Base-by-base conservation (phyloP, 441 rosid genomes). In the Gossypium schwendimanii region DNA sequence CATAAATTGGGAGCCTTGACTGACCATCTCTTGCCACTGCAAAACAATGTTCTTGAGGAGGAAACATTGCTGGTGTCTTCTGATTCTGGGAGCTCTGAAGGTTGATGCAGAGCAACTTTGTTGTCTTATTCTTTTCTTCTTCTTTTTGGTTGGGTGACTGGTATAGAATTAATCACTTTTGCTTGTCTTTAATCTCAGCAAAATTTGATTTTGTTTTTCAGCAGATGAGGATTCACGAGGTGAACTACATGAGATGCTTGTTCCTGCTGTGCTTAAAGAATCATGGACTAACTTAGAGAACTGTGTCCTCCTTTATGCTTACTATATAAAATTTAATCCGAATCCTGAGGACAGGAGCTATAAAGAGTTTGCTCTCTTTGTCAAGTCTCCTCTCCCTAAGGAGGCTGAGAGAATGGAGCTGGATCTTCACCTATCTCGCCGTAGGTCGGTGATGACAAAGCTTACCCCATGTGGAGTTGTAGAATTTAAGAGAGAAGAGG, bases 401-500 rank as follows among this genome's bases (percentile, higher is more conserved):
- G 99, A 95, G 81, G 98, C 93, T 76, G 91, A 84, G 84, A 77
- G 74, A 79, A 77, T 95, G 89, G 85, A 89, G 64, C 70, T 91
- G 20, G 93, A 92, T 67, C 98, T 95, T 77, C 99, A 95, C 82
- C 89, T 95, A 80, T 93, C 96, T 76, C 91, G 74, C 76, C 87
- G 93, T 73, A 86, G 99, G 84, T 84, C 83, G 79, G 98, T 95
- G 71, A 61, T 59, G 78, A 85, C 92, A 64, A 84, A 81, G 83
- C 83, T 95, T 81, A 79, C 88, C 64, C 88, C 89, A 63, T 81
- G 81, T 10, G 87, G 87, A 36, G 61, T 73, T 54, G 70, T 71
- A 60, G 63, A 59, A 63, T 95, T 92, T 78, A 33, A 80, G 60
- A 76, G 78, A 63, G 83, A 86, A 67, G 91, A 91, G 98, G 99